Evolutionary conservation across 1,284 basidiomycete genomes (phyloP).

Genomic region (Cryptococcus amylolentus): DNA sequence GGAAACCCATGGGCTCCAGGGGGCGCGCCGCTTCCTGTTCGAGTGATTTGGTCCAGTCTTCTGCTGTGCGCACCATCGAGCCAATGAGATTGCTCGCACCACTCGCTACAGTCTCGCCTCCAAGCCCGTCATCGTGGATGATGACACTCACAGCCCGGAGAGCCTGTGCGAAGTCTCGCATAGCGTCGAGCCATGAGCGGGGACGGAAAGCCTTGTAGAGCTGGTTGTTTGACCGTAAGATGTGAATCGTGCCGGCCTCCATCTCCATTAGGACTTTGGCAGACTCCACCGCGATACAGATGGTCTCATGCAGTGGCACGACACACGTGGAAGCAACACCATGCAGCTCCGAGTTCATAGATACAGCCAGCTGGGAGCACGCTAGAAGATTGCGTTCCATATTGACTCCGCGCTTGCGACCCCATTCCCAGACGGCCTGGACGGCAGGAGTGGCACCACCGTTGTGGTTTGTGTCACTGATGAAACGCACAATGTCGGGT

Average conservation of each 20-base stretch:
- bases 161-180: constrained; percentile 24
- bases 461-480: constrained; percentile 14
- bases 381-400: constrained; percentile 25
- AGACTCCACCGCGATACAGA: constrained; percentile 32
- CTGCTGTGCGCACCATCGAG: constrained; percentile 33
- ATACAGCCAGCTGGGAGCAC: constrained; percentile 26
- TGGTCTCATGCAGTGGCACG: constrained; percentile 31
- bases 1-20: background rate
- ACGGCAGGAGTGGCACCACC: constrained; percentile 24
- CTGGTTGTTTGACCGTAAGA: constrained; percentile 14
- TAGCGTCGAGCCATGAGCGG: constrained; percentile 25
- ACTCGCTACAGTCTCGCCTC: constrained; percentile 29
- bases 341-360: constrained; percentile 9
- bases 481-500: constrained; percentile 30
- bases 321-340: constrained; percentile 9
- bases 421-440: constrained; percentile 31
- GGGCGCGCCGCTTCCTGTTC: constrained; percentile 12
- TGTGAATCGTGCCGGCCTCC: constrained; percentile 28
- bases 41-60: constrained; percentile 25
- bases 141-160: constrained; percentile 19
- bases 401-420: constrained; percentile 25
- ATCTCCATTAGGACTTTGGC: constrained; percentile 40
- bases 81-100: constrained; percentile 41
- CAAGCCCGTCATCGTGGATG: constrained; percentile 9
- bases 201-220: constrained; percentile 16